These are phyloP conservation scores for Phaeotremella fagi DNA, from an alignment of 768 basidiomycete genomes.

Conservation along the genomic window DNA sequence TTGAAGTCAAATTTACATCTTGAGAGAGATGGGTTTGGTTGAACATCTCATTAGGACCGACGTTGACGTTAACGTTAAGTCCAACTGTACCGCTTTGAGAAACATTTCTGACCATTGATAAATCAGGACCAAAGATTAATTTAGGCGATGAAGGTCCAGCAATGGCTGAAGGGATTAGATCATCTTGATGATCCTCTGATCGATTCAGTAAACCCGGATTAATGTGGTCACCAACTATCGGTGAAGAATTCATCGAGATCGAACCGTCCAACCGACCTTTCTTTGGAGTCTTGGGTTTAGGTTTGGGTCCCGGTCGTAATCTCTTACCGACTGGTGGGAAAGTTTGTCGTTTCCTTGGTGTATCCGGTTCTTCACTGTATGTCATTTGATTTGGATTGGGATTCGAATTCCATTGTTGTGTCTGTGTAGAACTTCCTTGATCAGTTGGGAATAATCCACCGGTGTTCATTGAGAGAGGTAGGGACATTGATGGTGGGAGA, in stretches of 20 bases:
- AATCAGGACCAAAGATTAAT: slow-evolving; percentile 20
- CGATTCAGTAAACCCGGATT: background rate
- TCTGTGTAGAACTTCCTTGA: too few relatives aligned
- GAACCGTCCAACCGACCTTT: slow-evolving; percentile 10
- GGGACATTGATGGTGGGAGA: slow-evolving; percentile 3
- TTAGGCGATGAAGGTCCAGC: background rate
- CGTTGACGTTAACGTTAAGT: too few relatives aligned
- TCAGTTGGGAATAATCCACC: slow-evolving; percentile 12
- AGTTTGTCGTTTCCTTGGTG: slow-evolving; percentile 19
- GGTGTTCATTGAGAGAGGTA: slow-evolving; percentile 9
- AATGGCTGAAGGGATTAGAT: slow-evolving; percentile 1
- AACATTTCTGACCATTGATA: slow-evolving; percentile 9
- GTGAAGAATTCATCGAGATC: slow-evolving; percentile 1
- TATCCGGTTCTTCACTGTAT: slow-evolving; percentile 11
- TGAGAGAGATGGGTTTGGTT: slow-evolving; percentile 23
- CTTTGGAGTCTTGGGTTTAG: slow-evolving; percentile 45
- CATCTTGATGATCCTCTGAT: background rate
- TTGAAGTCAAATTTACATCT: slow-evolving; percentile 3
- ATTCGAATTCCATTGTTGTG: background rate
- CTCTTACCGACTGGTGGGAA: slow-evolving; percentile 37
- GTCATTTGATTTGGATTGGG: too few relatives aligned
- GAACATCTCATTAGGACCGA: too few relatives aligned
- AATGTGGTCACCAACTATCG: slow-evolving; percentile 2
- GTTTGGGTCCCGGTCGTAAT: slow-evolving; percentile 47
- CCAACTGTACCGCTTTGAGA: background rate